A percentile compares a stretch with the other conserved stretches of the same genome.
Conservation (phyloP, 2,329 filamentous ascomycete species). For the Penicillium sp. region DNA sequence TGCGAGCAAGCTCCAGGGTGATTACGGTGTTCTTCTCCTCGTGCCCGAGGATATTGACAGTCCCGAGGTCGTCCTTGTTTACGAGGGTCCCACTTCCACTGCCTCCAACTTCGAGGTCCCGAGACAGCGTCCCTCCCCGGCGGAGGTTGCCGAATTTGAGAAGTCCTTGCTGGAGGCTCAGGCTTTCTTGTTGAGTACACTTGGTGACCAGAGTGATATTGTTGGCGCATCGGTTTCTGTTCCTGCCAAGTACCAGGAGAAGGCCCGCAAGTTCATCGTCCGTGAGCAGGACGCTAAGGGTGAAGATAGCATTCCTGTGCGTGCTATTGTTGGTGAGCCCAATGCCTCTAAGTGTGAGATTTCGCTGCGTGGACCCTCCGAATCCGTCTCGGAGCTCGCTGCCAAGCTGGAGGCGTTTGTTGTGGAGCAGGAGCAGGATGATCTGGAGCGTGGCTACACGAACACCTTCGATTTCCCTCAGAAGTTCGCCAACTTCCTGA, state of each 20-base stretch:
- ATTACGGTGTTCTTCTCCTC: constrained; percentile 51
- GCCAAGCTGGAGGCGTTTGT: constrained; percentile 77
- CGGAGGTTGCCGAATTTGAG: constrained; percentile 59
- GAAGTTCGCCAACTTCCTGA: constrained; percentile 86
- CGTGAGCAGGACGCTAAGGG: constrained; percentile 55
- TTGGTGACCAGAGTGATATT: constrained; percentile 58
- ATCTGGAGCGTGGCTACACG: constrained; percentile 88
- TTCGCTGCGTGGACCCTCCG: constrained; percentile 74
- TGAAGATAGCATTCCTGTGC: constrained; percentile 57
- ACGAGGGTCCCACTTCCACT: constrained; percentile 47
- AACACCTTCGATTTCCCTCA: constrained; percentile 90
- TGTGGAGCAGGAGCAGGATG: constrained; percentile 84
- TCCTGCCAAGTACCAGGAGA: constrained; percentile 63
- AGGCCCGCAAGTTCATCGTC: constrained; percentile 61
- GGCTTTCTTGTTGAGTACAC: constrained; percentile 54
- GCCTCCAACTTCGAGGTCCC: constrained; percentile 56
- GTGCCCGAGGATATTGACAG: constrained; percentile 48
- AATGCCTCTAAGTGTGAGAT: constrained; percentile 50
- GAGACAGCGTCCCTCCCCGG: constrained; percentile 55
- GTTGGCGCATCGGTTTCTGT: constrained; percentile 55
- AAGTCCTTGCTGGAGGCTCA: constrained; percentile 60
- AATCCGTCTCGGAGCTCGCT: constrained; percentile 70
- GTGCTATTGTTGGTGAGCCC: constrained; percentile 52
- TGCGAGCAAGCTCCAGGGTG: constrained; percentile 39
- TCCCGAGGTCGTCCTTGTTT: constrained; percentile 51